phyloP scores from a whole-genome alignment of 1,284 basidiomycete species.

The Spongispora temasekensis region DNA sequence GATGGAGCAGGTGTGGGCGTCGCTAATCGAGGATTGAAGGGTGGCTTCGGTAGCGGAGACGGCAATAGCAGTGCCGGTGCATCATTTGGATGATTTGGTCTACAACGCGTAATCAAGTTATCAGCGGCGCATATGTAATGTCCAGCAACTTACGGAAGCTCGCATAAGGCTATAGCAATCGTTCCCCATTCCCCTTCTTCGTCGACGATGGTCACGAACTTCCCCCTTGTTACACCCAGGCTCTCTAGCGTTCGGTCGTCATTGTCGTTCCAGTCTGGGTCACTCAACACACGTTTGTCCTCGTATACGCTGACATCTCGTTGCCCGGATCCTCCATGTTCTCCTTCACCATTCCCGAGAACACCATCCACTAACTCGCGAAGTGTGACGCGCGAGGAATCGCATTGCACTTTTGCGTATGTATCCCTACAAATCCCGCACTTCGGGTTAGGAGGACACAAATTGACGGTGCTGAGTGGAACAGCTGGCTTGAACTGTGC shows the following conservation, averaged over 20 bases:
- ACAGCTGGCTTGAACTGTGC: conserved; percentile 74
- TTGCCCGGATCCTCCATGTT: conserved; percentile 38
- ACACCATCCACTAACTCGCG: conserved; percentile 73
- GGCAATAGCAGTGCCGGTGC: conserved; percentile 60
- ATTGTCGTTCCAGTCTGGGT: conserved; percentile 92
- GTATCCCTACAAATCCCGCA: conserved; percentile 90
- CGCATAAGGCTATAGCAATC: conserved; percentile 70
- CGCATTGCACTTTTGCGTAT: conserved; percentile 76
- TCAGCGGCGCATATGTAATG: background rate
- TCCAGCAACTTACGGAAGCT: conserved; percentile 64
- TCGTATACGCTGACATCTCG: conserved; percentile 85
- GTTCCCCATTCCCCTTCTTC: conserved; percentile 82
- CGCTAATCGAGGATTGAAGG: conserved; percentile 42
- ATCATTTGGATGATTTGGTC: conserved; percentile 53
- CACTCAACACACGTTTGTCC: conserved; percentile 78
- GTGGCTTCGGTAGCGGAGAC: conserved; percentile 56
- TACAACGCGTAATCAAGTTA: conserved; percentile 23
- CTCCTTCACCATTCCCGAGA: conserved; percentile 49
- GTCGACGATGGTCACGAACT: conserved; percentile 85
- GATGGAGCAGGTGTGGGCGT: conserved; percentile 44
- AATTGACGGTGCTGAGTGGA: conserved; percentile 67
- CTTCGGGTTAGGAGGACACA: conserved; percentile 65
- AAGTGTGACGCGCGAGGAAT: conserved; percentile 65
- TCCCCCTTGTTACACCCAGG: conserved; percentile 70
- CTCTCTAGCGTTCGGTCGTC: conserved; percentile 70